Percentiles rank a stretch among this genome's conserved stretches.
phyloP scores from a whole-genome alignment of 176 grass and related monocot species.

The Canna indica region DNA sequence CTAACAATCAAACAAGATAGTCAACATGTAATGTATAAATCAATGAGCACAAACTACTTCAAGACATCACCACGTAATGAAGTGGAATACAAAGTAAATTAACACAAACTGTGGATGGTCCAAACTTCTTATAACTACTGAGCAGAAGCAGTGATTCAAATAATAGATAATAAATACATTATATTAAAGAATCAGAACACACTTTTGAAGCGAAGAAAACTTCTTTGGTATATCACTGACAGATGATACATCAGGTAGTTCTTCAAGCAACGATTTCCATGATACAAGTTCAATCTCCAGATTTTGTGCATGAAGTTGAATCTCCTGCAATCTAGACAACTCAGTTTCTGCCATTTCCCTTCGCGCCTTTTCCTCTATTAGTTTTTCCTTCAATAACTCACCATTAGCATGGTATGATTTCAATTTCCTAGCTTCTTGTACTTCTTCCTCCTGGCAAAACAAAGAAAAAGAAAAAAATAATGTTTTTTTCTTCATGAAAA shows the following conservation, averaged over 20 bases:
- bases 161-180: neutral
- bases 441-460: slow-evolving; percentile 66
- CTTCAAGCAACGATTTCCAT: slow-evolving; percentile 60
- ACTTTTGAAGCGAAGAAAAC: slow-evolving; percentile 68
- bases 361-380: slow-evolving; percentile 65
- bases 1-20: slow-evolving; percentile 35
- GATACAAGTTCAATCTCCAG: slow-evolving; percentile 72
- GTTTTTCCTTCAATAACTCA: slow-evolving; percentile 86
- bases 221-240: slow-evolving; percentile 73
- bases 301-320: slow-evolving; percentile 54
- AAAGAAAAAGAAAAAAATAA: slow-evolving; percentile 14
- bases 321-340: slow-evolving; percentile 63
- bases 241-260: slow-evolving; percentile 78
- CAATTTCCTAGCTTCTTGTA: slow-evolving; percentile 69
- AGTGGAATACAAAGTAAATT: neutral
- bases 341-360: slow-evolving; percentile 67
- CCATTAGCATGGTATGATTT: slow-evolving; percentile 74
- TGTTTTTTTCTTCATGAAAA: slow-evolving; percentile 2
- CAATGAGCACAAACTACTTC: neutral
- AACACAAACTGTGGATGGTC: neutral
- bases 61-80: neutral
- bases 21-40: neutral
- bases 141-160: neutral
- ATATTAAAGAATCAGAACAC: slow-evolving; percentile 14
- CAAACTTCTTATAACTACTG: neutral